phyloP scores from a whole-genome alignment of 2,329 filamentous ascomycete genomes.

The Lachnellula subtilissima region DNA sequence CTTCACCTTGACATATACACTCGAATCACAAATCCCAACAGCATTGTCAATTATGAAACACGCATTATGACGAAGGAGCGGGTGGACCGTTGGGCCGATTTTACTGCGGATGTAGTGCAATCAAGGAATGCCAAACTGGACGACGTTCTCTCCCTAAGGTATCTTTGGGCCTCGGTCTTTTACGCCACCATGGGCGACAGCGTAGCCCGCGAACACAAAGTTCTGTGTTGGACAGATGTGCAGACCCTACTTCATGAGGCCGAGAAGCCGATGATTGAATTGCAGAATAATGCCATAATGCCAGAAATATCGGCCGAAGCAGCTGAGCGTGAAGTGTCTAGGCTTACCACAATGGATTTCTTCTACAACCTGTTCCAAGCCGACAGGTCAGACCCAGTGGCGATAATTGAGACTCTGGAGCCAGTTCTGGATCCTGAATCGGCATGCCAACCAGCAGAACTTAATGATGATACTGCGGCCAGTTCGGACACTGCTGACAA shows the following conservation, averaged over 20 bases:
- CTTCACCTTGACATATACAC: constrained; percentile 63
- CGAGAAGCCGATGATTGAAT: constrained; percentile 47
- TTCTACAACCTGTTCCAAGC: constrained; percentile 86
- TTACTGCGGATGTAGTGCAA: constrained; percentile 50
- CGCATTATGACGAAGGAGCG: constrained; percentile 52
- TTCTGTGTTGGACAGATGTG: constrained; percentile 59
- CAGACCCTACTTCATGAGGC: constrained; percentile 47
- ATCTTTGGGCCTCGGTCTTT: constrained; percentile 63
- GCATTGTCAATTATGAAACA: constrained; percentile 47
- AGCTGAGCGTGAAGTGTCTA: constrained; percentile 84
- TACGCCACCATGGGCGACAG: constrained; percentile 53
- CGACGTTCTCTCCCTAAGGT: constrained; percentile 48
- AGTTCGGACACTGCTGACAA: constrained; percentile 20
- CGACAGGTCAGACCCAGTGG: constrained; percentile 72
- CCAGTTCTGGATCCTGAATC: constrained; percentile 76
- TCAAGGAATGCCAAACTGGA: constrained; percentile 19
- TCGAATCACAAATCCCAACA: constrained; percentile 56
- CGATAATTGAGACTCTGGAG: constrained; percentile 86
- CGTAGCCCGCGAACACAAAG: constrained; percentile 52
- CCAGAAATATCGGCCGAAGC: constrained; percentile 77
- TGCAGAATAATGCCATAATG: constrained; percentile 87
- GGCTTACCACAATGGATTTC: constrained; percentile 93
- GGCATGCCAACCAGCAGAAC: constrained; percentile 37
- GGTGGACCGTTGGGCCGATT: constrained; percentile 53
- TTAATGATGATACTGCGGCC: constrained; percentile 6